phyloP scores from a whole-genome alignment of 495 filamentous ascomycete species.

The Penicillium cataractarum region DNA sequence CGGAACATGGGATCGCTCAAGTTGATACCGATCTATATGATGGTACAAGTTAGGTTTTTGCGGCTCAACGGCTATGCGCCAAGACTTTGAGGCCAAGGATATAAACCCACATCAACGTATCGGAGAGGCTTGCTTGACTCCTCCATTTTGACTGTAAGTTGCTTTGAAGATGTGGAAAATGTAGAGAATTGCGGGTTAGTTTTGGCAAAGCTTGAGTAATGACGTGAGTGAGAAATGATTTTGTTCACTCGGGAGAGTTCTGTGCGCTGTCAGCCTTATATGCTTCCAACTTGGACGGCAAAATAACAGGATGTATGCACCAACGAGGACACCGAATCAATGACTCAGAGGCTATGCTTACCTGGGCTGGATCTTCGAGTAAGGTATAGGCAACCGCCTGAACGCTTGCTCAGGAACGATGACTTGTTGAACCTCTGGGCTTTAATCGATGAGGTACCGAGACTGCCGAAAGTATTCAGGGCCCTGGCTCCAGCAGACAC shows the following conservation, averaged over 20 bases:
- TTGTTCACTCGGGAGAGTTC: neutral
- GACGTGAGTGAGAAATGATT: neutral
- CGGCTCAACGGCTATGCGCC: neutral
- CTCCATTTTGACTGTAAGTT: slow-evolving; percentile 32
- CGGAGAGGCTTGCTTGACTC: slow-evolving; percentile 38
- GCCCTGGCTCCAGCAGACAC: slow-evolving; percentile 14
- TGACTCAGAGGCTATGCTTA: slow-evolving; percentile 8
- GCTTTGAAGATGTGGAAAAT: neutral
- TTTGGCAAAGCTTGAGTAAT: neutral
- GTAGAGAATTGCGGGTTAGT: slow-evolving; percentile 12
- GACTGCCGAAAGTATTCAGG: slow-evolving; percentile 22
- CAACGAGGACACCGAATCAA: neutral
- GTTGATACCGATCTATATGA: slow-evolving; percentile 83
- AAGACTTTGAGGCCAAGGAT: neutral
- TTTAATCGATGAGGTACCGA: slow-evolving; percentile 19
- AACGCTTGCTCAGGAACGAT: neutral
- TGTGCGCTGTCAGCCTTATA: slow-evolving; percentile 5
- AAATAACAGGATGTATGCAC: neutral
- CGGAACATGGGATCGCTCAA: slow-evolving; percentile 84
- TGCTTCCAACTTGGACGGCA: neutral
- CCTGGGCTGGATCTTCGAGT: slow-evolving; percentile 5
- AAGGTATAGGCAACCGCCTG: slow-evolving; percentile 1
- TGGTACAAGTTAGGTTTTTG: neutral
- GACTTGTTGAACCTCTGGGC: slow-evolving; percentile 10
- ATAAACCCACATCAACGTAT: slow-evolving; percentile 50